Evolutionary conservation across 2,329 filamentous ascomycete genomes (phyloP).

Genomic region (Westerdykella aurantiaca): DNA sequence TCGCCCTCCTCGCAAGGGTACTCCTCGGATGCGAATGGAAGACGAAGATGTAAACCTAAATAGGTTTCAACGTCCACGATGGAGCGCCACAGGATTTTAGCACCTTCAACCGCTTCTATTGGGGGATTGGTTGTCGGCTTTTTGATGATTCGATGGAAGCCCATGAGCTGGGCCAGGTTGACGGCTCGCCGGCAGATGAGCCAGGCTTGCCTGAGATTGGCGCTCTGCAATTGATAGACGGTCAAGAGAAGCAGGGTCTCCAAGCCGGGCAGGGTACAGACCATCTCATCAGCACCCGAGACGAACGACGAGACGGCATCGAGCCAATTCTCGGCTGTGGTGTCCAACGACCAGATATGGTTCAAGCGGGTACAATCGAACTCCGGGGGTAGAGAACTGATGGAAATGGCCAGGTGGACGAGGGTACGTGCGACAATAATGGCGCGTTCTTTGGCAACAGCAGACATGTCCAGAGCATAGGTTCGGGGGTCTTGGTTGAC

Average conservation of each 20-base stretch:
- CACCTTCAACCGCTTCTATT: conserved; percentile 21
- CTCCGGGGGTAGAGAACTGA: conserved; percentile 28
- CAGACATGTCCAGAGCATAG: conserved; percentile 30
- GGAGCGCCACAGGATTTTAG: conserved; percentile 25
- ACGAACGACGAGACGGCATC: conserved; percentile 25
- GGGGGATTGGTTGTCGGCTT: conserved; percentile 16
- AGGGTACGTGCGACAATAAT: conserved; percentile 33
- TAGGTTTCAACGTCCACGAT: conserved; percentile 30
- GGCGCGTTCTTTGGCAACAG: conserved; percentile 20
- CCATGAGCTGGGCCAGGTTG: conserved; percentile 33
- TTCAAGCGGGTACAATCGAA: conserved; percentile 23
- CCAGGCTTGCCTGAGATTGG: conserved; percentile 31
- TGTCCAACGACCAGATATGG: conserved; percentile 29
- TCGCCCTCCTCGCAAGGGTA: conserved; percentile 21
- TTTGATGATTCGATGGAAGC: conserved; percentile 31
- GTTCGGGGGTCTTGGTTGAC: conserved; percentile 27
- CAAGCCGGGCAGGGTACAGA: conserved; percentile 33
- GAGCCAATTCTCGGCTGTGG: conserved; percentile 30
- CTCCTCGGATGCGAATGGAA: conserved; percentile 31
- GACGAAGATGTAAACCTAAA: conserved; percentile 30
- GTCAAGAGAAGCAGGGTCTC: conserved; percentile 30
- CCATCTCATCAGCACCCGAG: conserved; percentile 28
- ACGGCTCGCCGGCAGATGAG: conserved; percentile 29
- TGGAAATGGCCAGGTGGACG: conserved; percentile 31
- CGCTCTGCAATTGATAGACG: conserved; percentile 25